A percentile compares a stretch with the other conserved stretches of the same genome.
Conservation (phyloP, 2,329 filamentous ascomycete species). For the Arachnomyces sp. region DNA sequence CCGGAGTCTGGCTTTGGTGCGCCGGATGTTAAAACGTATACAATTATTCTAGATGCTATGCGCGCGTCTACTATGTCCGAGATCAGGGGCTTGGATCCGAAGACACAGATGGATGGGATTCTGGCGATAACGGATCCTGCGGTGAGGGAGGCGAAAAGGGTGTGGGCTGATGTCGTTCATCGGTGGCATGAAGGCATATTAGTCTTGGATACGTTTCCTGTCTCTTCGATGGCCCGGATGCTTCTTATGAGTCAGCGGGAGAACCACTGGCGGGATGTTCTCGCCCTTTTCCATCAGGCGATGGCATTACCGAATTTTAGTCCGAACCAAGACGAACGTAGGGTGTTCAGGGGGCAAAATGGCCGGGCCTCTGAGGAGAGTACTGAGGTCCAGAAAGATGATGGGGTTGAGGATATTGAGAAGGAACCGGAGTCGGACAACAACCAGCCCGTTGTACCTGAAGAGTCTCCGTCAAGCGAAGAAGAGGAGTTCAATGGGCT, state of each 20-base stretch:
- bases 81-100: slow-evolving; percentile 21
- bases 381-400: slow-evolving; percentile 1
- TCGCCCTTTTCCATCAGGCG: slow-evolving; percentile 70
- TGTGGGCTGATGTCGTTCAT: slow-evolving; percentile 75
- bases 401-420: slow-evolving; percentile 10
- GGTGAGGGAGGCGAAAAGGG: slow-evolving; percentile 57
- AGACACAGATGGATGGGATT: slow-evolving; percentile 23
- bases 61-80: slow-evolving; percentile 38
- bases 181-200: slow-evolving; percentile 67
- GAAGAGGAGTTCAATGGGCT: slow-evolving; percentile 23
- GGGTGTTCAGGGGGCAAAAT: slow-evolving; percentile 7
- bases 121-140: slow-evolving; percentile 26
- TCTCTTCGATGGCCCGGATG: slow-evolving; percentile 71
- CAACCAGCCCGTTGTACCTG: slow-evolving; percentile 8
- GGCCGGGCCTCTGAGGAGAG: too few species aligned
- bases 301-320: slow-evolving; percentile 56
- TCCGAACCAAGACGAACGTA: slow-evolving; percentile 23
- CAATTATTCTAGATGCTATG: slow-evolving; percentile 72
- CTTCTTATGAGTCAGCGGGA: slow-evolving; percentile 56
- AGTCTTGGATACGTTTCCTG: slow-evolving; percentile 66
- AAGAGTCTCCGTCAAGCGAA: slow-evolving; percentile 12
- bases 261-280: slow-evolving; percentile 60
- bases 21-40: slow-evolving; percentile 67
- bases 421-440: slow-evolving; percentile 12
- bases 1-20: slow-evolving; percentile 54